Base-by-base conservation (phyloP, 495 filamentous ascomycete species). In the Bryoglossum gracile region DNA sequence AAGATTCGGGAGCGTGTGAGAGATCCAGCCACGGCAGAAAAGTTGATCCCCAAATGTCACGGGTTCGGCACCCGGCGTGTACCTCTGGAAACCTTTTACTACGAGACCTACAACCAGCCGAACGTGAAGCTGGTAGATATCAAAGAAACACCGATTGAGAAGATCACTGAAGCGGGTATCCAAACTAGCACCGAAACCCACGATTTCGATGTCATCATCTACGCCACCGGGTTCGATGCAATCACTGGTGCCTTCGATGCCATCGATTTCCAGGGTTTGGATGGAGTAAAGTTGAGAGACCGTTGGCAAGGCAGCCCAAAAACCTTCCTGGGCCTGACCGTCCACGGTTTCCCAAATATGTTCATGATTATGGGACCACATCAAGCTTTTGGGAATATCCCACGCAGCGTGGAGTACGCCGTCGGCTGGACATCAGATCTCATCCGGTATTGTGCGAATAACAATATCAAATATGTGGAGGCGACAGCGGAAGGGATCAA, bases 221-320 rank as follows among this genome's bases (percentile, higher is more conserved):
- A 76, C 44, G 76, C 76, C 14, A 81, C 77, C 10, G 77, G 77
- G 0, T 81, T 78, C 54, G 77, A 79, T 55, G 62, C 66, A 10
- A 60, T 73, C 10, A 76, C 69, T 5, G 77, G 77, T 8, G 68
- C 64, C 3, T 67, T 78, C 58, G 68, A 65, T 53, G 62, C 68
- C 23, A 67, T 81, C 53, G 68, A 69, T 2, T 53, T 81, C 42
- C 57, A 58, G n/a, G 71, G 70, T 50, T 51, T 68, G 26, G 46
- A 71, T 43, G 73, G 68, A 2, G 51, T 60, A 2, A 56, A 58
- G 8, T 62, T 80, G 10, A 33, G 59, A 0, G 70, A 79, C 22
- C 67, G 69, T 35, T 80, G 78, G 76, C 51, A 50, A 14, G 28
- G 43, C 3, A 70, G 70, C 2, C 68, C 68, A 1, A 63, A 63